phyloP scores from a whole-genome alignment of 2,329 filamentous ascomycete species.

The Colletotrichum costaricense region DNA sequence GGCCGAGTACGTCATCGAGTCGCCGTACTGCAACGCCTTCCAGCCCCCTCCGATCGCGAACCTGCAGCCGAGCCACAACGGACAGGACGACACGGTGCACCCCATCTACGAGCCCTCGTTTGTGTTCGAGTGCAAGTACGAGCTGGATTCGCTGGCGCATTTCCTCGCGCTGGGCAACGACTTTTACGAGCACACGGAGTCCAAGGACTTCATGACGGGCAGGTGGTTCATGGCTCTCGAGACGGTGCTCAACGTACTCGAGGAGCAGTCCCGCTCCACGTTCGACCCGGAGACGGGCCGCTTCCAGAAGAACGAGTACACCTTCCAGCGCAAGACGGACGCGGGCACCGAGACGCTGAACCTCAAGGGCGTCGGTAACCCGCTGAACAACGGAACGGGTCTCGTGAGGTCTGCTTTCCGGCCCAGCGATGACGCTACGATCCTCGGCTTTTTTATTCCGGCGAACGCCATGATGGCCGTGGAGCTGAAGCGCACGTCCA shows the following conservation, averaged over 20 bases:
- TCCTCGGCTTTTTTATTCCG: constrained; percentile 93
- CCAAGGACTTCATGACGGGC: constrained; percentile 79
- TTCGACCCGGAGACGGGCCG: constrained; percentile 76
- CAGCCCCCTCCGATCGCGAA: constrained; percentile 90
- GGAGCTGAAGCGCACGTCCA: constrained; percentile 81
- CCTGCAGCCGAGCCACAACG: constrained; percentile 77
- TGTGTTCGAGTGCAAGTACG: constrained; percentile 99
- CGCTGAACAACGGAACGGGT: constrained; percentile 84
- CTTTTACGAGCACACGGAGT: constrained; percentile 83
- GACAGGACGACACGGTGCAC: constrained; percentile 86
- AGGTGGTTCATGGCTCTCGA: constrained; percentile 85
- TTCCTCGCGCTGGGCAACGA: constrained; percentile 90
- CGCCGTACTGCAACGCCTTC: constrained; percentile 98
- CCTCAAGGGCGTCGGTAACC: constrained; percentile 88
- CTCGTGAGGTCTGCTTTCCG: constrained; percentile 92
- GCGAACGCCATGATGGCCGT: constrained; percentile 97
- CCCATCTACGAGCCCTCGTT: constrained; percentile 84
- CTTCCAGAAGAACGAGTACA: constrained; percentile 82
- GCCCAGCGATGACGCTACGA: constrained; percentile 94
- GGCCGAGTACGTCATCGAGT: constrained; percentile 91
- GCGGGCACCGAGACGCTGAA: constrained; percentile 90
- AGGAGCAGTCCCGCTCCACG: constrained; percentile 83
- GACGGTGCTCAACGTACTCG: constrained; percentile 78
- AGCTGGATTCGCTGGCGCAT: constrained; percentile 93
- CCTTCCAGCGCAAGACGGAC: constrained; percentile 84